Conservation (phyloP, 1,284 basidiomycete genomes). For the Prillingera fragicola region DNA sequence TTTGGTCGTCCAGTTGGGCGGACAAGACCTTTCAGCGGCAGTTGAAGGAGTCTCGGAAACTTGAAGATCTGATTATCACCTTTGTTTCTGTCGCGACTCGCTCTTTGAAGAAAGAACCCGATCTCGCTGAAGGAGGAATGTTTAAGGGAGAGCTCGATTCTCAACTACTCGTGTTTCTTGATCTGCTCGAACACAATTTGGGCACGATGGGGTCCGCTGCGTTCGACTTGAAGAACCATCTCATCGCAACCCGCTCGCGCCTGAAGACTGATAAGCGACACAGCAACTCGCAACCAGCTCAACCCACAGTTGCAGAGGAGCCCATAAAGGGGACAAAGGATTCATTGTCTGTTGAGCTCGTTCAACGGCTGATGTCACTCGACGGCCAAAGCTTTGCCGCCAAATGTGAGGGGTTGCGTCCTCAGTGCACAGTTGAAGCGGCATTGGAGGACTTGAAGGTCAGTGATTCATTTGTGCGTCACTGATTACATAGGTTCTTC, state of each 20-base stretch:
- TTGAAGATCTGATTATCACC: constrained; percentile 93
- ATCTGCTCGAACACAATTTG: constrained; percentile 75
- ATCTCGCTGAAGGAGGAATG: constrained; percentile 67
- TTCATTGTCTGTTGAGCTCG: too few relatives aligned
- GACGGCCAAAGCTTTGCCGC: constrained; percentile 12
- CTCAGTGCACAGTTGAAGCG: constrained; percentile 54
- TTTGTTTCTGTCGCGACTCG: constrained; percentile 86
- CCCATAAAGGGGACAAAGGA: too few relatives aligned
- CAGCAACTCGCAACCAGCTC: neutral
- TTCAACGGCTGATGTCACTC: constrained; percentile 45
- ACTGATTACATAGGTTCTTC: constrained; percentile 60
- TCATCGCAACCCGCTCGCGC: constrained; percentile 10
- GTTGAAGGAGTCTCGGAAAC: constrained; percentile 92
- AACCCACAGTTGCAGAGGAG: too few relatives aligned
- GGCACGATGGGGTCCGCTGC: constrained; percentile 67
- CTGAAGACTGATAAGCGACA: constrained; percentile 6
- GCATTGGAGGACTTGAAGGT: constrained; percentile 80
- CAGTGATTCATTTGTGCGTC: constrained; percentile 15
- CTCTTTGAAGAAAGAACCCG: constrained; percentile 66
- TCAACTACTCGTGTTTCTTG: constrained; percentile 82
- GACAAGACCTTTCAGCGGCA: constrained; percentile 76
- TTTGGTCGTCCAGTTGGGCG: constrained; percentile 75
- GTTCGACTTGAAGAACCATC: constrained; percentile 58
- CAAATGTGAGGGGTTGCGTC: constrained; percentile 13
- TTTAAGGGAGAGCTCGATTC: constrained; percentile 91